phyloP scores from a whole-genome alignment of 2,329 filamentous ascomycete species.

The Fusarium brevicatenulatum region DNA sequence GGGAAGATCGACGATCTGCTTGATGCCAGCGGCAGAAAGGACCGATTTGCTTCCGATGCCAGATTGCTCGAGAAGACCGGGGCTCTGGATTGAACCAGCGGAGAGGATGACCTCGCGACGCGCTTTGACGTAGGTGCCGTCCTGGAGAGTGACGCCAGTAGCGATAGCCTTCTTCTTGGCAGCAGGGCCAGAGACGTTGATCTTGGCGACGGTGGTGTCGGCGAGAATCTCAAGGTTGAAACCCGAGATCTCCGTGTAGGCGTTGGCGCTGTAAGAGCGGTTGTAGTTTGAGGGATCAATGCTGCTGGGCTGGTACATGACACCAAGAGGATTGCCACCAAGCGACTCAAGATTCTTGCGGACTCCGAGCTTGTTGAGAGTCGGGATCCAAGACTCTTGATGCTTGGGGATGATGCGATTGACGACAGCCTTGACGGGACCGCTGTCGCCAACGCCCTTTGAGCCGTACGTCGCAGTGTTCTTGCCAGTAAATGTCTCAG shows the following conservation, averaged over 20 bases:
- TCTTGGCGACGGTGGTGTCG: conserved; percentile 34
- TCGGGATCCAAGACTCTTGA: conserved; percentile 55
- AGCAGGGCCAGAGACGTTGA: conserved; percentile 17
- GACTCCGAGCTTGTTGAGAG: conserved; percentile 54
- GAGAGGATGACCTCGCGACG: conserved; percentile 44
- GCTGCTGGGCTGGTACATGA: conserved; percentile 60
- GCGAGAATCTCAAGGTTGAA: conserved; percentile 50
- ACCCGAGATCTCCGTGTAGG: conserved; percentile 55
- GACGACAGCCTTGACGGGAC: conserved; percentile 42
- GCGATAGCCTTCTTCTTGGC: conserved; percentile 35
- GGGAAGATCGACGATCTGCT: conserved; percentile 61
- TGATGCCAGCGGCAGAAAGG: conserved; percentile 58
- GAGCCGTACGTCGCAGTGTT: conserved; percentile 37
- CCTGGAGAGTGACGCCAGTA: conserved; percentile 30
- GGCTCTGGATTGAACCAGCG: conserved; percentile 63
- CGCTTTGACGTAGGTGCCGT: conserved; percentile 30
- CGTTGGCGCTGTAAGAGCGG: conserved; percentile 58
- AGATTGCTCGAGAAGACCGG: conserved; percentile 66
- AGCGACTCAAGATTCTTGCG: conserved; percentile 54
- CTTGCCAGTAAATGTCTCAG: conserved; percentile 37
- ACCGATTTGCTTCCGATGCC: conserved; percentile 63
- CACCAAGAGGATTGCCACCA: conserved; percentile 57
- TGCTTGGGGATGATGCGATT: conserved; percentile 57
- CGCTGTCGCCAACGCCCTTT: conserved; percentile 31
- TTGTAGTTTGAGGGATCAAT: conserved; percentile 56